phyloP scores from a whole-genome alignment of 2,329 filamentous ascomycete genomes.

The Aspergillus melleus region DNA sequence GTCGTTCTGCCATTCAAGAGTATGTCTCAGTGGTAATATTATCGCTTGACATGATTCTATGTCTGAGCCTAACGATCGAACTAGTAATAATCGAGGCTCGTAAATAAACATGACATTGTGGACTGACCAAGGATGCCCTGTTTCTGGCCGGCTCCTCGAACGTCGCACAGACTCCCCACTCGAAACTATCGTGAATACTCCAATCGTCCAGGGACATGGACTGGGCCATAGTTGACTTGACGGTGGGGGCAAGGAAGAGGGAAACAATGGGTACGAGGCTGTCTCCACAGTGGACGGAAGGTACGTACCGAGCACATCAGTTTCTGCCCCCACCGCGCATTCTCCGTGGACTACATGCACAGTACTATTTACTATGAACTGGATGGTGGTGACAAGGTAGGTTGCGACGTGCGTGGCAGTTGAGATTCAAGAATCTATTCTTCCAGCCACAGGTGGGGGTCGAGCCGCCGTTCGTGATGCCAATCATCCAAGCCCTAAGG shows the following conservation, averaged over 20 bases:
- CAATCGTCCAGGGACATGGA: not conserved
- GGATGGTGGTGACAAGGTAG: not conserved
- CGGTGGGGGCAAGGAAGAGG: not conserved
- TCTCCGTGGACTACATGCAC: not conserved
- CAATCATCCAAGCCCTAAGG: not conserved
- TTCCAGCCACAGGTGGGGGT: not conserved
- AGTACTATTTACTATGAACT: no score
- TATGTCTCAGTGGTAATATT: no score
- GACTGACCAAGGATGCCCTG: not conserved
- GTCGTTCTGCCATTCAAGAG: no score
- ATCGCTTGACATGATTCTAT: no score
- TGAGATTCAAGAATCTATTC: no score
- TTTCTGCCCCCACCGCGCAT: not conserved
- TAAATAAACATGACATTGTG: not conserved
- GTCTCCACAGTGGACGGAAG: not conserved
- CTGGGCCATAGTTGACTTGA: not conserved
- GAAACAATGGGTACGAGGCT: no score
- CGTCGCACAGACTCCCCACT: not conserved
- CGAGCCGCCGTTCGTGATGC: not conserved
- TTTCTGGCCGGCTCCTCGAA: not conserved
- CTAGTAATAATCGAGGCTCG: not conserved
- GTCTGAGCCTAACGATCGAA: no score
- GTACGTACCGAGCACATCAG: not conserved
- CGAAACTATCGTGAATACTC: not conserved
- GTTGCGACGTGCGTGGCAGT: not conserved